Base-by-base conservation (phyloP, 345 rosid genomes). In the Aquilaria yunnanensis region DNA sequence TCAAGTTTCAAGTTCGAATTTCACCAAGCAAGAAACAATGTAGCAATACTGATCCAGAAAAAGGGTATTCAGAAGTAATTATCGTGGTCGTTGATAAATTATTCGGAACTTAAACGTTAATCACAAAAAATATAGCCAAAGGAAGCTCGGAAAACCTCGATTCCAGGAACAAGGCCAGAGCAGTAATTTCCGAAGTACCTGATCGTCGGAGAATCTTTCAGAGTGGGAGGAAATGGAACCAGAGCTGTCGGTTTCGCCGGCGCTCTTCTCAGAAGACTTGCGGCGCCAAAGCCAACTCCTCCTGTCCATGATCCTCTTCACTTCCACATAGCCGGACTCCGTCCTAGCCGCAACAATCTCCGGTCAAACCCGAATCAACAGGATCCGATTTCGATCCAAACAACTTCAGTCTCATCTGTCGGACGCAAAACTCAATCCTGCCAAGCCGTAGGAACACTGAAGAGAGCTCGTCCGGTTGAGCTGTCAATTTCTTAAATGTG, bases 261-360 rank as follows among this genome's bases (percentile, higher is more conserved):
- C 86, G 60, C 89, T 83, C 70, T 78, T 75, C 74, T 84, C 90
- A 2, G 86, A 78, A 2, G 96, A 86, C 68, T 82, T 84, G 61
- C 84, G 75, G 54, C 85, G 77, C 96, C 96, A 86, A 46, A 89
- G 57, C 93, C 96, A 89, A 60, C 88, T 84, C 57, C 90, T 75
- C 61, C 92, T 37, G 74, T 89, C 96, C 86, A 82, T 82, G 74
- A 86, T 92, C 86, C 79, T 82, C 64, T 61, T 51, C 68, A 71
- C 70, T 61, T 56, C 43, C 72, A 23, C 23, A 23, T 23, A 23
- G 23, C 23, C 23, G 23, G 62, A 65, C 55, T 47, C 61, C 60
- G 56, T 70, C 61, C 57, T 46, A 66, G 56, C 43, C 50, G 8
- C 3, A 37, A 37, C 43, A 37, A 37, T 37, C 43, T 37, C 43